Conservation (phyloP, 176 grass and related monocot genomes). For the Calamus simplicifolius region DNA sequence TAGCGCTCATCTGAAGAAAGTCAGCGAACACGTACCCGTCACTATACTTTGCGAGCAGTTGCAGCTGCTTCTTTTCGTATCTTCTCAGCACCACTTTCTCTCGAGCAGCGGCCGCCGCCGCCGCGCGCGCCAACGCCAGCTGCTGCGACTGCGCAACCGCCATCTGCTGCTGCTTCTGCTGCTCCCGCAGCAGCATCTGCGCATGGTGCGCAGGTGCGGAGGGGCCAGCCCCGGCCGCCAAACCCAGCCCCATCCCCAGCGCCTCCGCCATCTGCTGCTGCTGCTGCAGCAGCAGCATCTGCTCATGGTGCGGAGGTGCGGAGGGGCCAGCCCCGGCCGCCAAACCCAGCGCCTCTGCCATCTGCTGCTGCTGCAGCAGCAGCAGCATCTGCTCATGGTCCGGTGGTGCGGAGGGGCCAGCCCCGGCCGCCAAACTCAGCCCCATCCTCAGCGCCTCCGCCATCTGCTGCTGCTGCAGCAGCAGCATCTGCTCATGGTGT, state of each 20-base stretch:
- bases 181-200: neutral
- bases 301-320: neutral
- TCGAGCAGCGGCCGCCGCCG: conserved; percentile 22
- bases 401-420: neutral
- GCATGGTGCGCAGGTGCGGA: neutral
- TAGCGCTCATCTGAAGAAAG: too few relatives aligned
- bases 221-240: too few relatives aligned
- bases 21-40: too few relatives aligned
- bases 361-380: neutral
- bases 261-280: neutral
- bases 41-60: neutral
- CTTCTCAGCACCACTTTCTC: conserved; percentile 31
- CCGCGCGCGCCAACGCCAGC: conserved; percentile 15
- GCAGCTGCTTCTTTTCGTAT: conserved; percentile 11
- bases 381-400: conserved; percentile 2
- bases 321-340: neutral
- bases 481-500: conserved; percentile 2
- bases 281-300: conserved; percentile 15
- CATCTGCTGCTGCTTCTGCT: conserved; percentile 37
- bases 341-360: conserved; percentile 4
- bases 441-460: neutral
- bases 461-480: neutral
- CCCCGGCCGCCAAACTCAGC: conserved; percentile 13
- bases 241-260: conserved; percentile 2
- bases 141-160: conserved; percentile 41